phyloP scores from a whole-genome alignment of 352 stramenopile genomes.

The Thraustotheca clavata region DNA sequence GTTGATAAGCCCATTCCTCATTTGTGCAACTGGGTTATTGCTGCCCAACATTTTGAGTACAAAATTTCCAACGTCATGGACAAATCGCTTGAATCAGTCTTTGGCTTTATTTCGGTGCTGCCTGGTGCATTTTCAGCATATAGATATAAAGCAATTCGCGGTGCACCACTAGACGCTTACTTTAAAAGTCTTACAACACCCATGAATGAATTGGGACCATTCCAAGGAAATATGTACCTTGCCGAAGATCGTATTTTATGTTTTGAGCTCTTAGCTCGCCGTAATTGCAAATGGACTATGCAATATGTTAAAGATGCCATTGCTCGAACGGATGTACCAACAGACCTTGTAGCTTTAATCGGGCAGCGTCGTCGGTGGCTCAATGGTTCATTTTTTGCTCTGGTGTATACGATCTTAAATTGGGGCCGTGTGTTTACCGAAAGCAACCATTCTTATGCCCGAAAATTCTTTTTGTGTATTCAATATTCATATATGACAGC shows the following conservation, averaged over 20 bases:
- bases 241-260: conserved; percentile 34
- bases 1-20: conserved; percentile 21
- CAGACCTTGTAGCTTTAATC: conserved; percentile 28
- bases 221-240: conserved; percentile 36
- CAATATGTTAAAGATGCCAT: conserved; percentile 31
- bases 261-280: conserved; percentile 31
- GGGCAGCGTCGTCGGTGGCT: conserved; percentile 32
- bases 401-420: conserved; percentile 27
- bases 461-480: conserved; percentile 26
- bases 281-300: conserved; percentile 27
- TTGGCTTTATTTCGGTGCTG: conserved; percentile 32
- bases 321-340: conserved; percentile 31
- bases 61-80: conserved; percentile 34
- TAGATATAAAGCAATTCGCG: conserved; percentile 27
- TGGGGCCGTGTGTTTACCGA: conserved; percentile 31
- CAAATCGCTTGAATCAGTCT: conserved; percentile 30
- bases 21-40: conserved; percentile 24
- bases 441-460: conserved; percentile 24
- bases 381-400: conserved; percentile 34
- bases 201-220: conserved; percentile 28
- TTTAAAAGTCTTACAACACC: conserved; percentile 28
- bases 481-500: conserved; percentile 27
- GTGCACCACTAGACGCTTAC: conserved; percentile 29
- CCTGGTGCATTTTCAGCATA: conserved; percentile 34
- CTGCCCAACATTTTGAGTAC: conserved; percentile 33